phyloP scores from a whole-genome alignment of 768 basidiomycete species.

The Lactarius quietus region DNA sequence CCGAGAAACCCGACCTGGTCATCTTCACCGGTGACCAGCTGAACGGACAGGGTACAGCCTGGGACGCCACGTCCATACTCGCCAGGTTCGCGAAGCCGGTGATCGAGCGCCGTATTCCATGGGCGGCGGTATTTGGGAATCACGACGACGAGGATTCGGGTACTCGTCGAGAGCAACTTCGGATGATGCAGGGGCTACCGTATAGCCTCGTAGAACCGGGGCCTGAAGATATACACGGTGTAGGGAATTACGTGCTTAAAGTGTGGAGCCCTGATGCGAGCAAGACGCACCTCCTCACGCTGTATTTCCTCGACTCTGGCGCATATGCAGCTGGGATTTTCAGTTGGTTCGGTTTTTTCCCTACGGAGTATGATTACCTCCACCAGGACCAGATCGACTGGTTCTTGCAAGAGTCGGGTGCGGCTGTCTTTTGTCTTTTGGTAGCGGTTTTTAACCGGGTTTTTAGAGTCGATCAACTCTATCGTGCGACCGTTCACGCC shows the following conservation, averaged over 20 bases:
- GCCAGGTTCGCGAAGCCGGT: conserved; percentile 84
- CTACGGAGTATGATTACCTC: conserved; percentile 84
- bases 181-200: conserved; percentile 72
- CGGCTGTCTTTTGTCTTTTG: conserved; percentile 14
- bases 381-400: conserved; percentile 83
- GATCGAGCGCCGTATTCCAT: conserved; percentile 73
- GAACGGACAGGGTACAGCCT: conserved; percentile 86
- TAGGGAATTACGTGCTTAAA: conserved; percentile 88
- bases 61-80: conserved; percentile 84
- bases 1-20: conserved; percentile 85
- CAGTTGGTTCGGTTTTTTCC: conserved; percentile 63
- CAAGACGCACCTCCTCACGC: conserved; percentile 80
- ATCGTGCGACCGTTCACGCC: conserved; percentile 84
- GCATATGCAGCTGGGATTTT: conserved; percentile 60
- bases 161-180: conserved; percentile 60
- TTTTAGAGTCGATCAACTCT: conserved; percentile 53
- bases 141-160: conserved; percentile 73
- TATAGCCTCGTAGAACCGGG: conserved; percentile 82
- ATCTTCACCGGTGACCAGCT: conserved; percentile 93
- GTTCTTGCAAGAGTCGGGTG: conserved; percentile 80
- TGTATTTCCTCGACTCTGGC: conserved; percentile 92
- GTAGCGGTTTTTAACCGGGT: background rate
- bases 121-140: conserved; percentile 93
- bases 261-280: conserved; percentile 85
- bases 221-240: conserved; percentile 81